Evolutionary conservation across 208 protist species (phyloP).

Genomic region (Borovskyia barvae): DNA sequence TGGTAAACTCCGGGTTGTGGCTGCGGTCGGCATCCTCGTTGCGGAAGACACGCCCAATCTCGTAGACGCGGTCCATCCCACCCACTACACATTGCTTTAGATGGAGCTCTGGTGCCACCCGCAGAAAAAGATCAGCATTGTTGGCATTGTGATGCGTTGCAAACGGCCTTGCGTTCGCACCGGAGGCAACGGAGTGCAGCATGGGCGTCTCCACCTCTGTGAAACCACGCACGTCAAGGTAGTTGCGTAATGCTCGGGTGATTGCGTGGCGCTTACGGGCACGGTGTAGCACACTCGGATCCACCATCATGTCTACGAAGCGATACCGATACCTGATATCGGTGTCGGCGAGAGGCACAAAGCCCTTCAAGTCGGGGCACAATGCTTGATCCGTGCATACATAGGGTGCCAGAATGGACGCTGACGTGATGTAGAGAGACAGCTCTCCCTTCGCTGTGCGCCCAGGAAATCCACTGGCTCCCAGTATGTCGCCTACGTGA

Average conservation of each 20-base stretch:
- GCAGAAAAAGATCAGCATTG: conserved; percentile 73
- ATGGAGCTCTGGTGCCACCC: conserved; percentile 93
- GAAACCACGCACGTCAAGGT: conserved; percentile 74
- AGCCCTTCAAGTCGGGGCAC: conserved; percentile 74
- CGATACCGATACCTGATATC: conserved; percentile 88
- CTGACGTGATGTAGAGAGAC: conserved; percentile 56
- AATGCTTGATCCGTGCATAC: conserved; percentile 82
- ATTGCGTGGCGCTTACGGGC: conserved; percentile 68
- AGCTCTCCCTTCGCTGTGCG: conserved; percentile 85
- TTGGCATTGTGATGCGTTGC: conserved; percentile 91
- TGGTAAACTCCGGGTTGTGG: conserved; percentile 97
- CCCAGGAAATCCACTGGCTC: conserved; percentile 67
- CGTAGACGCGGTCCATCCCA: conserved; percentile 94
- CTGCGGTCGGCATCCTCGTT: conserved; percentile 94
- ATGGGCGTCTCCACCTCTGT: conserved; percentile 95
- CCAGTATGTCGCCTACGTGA: conserved; percentile 84
- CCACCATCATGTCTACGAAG: conserved; percentile 89
- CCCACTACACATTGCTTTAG: conserved; percentile 95
- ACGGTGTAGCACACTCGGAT: conserved; percentile 36
- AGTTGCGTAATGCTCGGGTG: conserved; percentile 62
- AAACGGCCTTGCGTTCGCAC: conserved; percentile 92
- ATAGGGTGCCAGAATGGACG: conserved; percentile 76
- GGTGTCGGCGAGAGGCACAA: conserved; percentile 58
- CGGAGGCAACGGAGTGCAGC: conserved; percentile 82
- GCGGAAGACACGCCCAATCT: conserved; percentile 93